Evolutionary conservation across 192 early-diverging fungal genomes (phyloP), one percentile per base, ranked within the genome.

Genomic region (Pilobolus umbonatus): DNA sequence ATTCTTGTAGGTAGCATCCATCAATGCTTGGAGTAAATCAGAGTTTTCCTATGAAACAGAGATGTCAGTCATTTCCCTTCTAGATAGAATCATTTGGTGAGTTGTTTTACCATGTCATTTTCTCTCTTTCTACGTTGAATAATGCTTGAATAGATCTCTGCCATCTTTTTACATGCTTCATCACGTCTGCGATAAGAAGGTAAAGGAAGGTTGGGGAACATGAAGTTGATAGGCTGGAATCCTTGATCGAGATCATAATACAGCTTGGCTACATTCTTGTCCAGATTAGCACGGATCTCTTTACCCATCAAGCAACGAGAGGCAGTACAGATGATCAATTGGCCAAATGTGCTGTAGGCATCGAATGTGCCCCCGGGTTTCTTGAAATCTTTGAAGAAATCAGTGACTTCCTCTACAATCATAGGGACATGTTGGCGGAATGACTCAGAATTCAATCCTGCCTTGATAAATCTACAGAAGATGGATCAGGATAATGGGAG

Each of bases 231-330:
- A 39, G 96, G 96, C 36, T 86, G 81, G 67, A 98, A 92, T 52
- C 93, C 94, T 42, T 80, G 78, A 75, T 98, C 96, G 29, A 98
- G 80, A 67, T 95, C 91, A 75, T 94, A 88, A 83, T 94, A 98
- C 22, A 95, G 77, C 51, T 94, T 80, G 12, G 96, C 94, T 2
- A 46, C 57, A 14, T 19, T 36, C 15, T 81, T 82, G 64, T 93
- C 80, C 63, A 98, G 75, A 65, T 87, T 80, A 32, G 84, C 61
- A 35, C 94, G 86, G 68, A 98, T 90, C 75, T 98, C 94, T 43
- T 88, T 85, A 59, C 96, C 96, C 84, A 95, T 85, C 65, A 98
- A 80, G 64, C 92, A 93, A 64, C 90, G 84, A 48, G 93, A 90
- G 30, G 96, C 96, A 14, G 96, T 97, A 69, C 88, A 82, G 74